phyloP scores from a whole-genome alignment of 2,329 filamentous ascomycete genomes.

The Penicillium sp. region DNA sequence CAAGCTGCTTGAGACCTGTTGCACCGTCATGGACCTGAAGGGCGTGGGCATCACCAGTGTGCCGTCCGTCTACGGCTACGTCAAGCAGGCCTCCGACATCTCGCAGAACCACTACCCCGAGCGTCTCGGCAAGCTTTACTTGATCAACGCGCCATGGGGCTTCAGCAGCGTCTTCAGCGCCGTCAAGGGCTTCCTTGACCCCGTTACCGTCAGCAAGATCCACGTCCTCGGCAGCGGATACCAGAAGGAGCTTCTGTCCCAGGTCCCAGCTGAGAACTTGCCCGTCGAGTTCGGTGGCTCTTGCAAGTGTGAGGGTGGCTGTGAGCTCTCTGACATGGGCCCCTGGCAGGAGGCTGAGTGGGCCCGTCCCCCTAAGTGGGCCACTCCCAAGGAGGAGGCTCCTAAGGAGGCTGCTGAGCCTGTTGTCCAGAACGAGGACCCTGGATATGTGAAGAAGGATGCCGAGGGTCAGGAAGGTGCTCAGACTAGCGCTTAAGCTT shows the following conservation, averaged over 20 bases:
- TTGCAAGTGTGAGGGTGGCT: constrained; percentile 75
- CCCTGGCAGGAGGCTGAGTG: constrained; percentile 60
- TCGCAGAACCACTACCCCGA: constrained; percentile 99
- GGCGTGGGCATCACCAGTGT: constrained; percentile 78
- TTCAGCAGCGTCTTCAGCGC: constrained; percentile 78
- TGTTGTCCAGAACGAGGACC: constrained; percentile 21
- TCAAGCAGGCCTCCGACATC: constrained; percentile 73
- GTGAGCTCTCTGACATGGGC: constrained; percentile 75
- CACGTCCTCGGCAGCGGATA: constrained; percentile 75
- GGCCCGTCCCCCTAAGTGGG: constrained; percentile 40
- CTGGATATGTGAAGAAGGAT: constrained; percentile 23
- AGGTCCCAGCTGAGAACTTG: constrained; percentile 83
- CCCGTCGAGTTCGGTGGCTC: constrained; percentile 75
- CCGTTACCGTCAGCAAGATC: constrained; percentile 93
- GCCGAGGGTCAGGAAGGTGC: constrained; percentile 21
- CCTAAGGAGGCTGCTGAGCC: constrained; percentile 11
- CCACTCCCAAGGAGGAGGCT: constrained; percentile 23
- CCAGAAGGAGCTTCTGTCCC: constrained; percentile 70
- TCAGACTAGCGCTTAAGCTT: constrained; percentile 25
- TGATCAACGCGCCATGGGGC: constrained; percentile 97
- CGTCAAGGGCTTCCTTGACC: constrained; percentile 90
- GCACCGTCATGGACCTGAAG: constrained; percentile 96
- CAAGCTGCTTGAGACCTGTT: constrained; percentile 89
- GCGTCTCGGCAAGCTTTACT: constrained; percentile 86
- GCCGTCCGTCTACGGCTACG: constrained; percentile 76